Conservation (phyloP, 495 filamentous ascomycete species). For the Bryoglossum gracile region DNA sequence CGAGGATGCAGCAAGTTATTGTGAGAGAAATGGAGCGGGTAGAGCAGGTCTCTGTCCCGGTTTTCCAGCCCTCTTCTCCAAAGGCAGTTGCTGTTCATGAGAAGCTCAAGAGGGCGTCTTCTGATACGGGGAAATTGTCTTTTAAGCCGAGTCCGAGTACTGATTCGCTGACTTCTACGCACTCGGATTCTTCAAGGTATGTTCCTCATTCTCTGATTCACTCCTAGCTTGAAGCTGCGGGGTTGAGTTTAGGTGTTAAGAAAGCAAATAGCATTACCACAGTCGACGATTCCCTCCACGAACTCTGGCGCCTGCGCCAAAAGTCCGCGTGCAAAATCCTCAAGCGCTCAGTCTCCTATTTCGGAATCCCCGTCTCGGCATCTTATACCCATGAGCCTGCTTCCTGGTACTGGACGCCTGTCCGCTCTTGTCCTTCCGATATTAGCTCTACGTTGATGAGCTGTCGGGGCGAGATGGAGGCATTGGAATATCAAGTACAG, state of each 20-base stretch:
- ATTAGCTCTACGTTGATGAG: neutral
- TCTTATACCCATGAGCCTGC: neutral
- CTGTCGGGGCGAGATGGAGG: neutral
- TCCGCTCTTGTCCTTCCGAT: conserved; percentile 4
- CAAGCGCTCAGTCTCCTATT: neutral
- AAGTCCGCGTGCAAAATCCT: conserved; percentile 1
- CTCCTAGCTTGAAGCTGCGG: neutral
- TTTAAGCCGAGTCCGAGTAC: too few relatives aligned
- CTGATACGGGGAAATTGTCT: too few relatives aligned
- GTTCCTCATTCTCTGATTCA: neutral
- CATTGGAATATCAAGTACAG: neutral
- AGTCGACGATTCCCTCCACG: conserved; percentile 1
- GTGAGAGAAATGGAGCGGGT: neutral
- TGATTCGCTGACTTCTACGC: conserved; percentile 5
- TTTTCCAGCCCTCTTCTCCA: too few relatives aligned
- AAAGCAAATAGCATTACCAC: conserved; percentile 2
- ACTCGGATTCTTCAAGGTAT: conserved; percentile 9
- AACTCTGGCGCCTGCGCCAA: conserved; percentile 11
- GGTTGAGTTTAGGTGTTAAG: neutral
- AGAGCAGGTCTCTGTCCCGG: neutral
- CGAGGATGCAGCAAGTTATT: neutral
- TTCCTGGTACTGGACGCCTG: conserved; percentile 12
- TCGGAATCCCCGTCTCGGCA: neutral
- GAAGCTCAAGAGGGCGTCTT: too few relatives aligned
- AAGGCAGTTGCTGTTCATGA: too few relatives aligned